Evolutionary conservation across 441 rosid genomes (phyloP), one percentile per base, ranked within the genome.

Genomic region (Eutrema salsugineum): DNA sequence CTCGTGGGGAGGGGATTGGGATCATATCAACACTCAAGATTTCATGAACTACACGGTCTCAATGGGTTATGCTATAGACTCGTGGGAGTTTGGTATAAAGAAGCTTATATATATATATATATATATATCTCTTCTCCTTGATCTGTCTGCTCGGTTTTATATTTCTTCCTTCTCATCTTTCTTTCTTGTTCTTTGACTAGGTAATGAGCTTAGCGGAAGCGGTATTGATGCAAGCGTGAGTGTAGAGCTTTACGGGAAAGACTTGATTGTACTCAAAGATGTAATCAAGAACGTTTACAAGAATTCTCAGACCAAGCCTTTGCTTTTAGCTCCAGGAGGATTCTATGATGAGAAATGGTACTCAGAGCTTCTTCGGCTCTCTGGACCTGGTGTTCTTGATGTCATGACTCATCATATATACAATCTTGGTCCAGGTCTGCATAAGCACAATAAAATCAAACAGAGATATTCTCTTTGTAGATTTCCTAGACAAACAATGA

Each of bases 81-180:
- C 96, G 17, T 91, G 96, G 97, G 97, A 91, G 84, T 91, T 83
- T 8, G 97, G 97, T 91, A 85, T 12, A 24, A 22, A 63, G 55
- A 64, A 63, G n/a, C 69, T 61, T 10, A 65, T 3, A n/a, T n/a
- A n/a, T n/a, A n/a, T n/a, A n/a, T n/a, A n/a, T n/a, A n/a, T n/a
- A 47, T 11, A 42, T 40, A 47, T 11, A 42, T 40, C 70, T 49
- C 10, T 51, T 62, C 27, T 10, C 27, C 27, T 24, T 22, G 3
- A 22, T 39, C 68, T 39, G 20, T 42, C 20, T 53, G 4, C n/a
- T 54, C 68, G 47, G 49, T 44, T 66, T 65, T 15, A 30, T 39
- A 40, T 0, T 19, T 6, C 16, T 61, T 55, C 30, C 30, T 12
- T 47, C 36, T 55, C 57, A 30, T 14, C 8, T 19, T 55, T 20